A percentile compares a stretch with the other conserved stretches of the same genome.
Conservation (phyloP, 2,329 filamentous ascomycete species). For the Mycosphaerella sp. region DNA sequence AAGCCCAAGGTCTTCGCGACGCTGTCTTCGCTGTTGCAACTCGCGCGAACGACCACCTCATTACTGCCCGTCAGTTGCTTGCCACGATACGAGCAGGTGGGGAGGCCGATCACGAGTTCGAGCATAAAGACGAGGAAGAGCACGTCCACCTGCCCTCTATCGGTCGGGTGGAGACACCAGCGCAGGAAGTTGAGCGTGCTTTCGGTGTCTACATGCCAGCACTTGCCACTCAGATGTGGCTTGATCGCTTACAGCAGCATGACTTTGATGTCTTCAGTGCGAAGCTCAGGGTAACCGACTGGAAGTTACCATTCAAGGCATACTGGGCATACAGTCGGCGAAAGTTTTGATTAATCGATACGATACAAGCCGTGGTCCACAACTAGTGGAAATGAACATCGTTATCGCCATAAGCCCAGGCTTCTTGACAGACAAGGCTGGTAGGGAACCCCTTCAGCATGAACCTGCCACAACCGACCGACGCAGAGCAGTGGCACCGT, state of each 20-base stretch:
- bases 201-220: slow-evolving; percentile 79
- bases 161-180: slow-evolving; percentile 32
- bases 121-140: slow-evolving; percentile 73
- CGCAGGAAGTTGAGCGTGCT: slow-evolving; percentile 55
- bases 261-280: slow-evolving; percentile 78
- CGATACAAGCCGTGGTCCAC: too few relatives aligned
- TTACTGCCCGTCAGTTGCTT: slow-evolving; percentile 88
- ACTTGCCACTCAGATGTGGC: slow-evolving; percentile 68
- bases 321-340: slow-evolving; percentile 55
- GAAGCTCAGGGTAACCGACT: slow-evolving; percentile 58
- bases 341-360: slow-evolving; percentile 37
- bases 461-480: too few relatives aligned
- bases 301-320: slow-evolving; percentile 79
- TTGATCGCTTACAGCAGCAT: slow-evolving; percentile 66
- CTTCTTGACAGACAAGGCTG: too few relatives aligned
- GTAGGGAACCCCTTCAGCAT: too few relatives aligned
- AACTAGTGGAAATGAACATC: too few relatives aligned
- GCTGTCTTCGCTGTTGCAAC: slow-evolving; percentile 90
- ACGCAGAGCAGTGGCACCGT: too few relatives aligned
- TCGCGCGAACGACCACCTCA: slow-evolving; percentile 88
- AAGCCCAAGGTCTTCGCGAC: slow-evolving; percentile 76
- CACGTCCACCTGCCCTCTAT: slow-evolving; percentile 43
- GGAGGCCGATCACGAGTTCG: slow-evolving; percentile 77
- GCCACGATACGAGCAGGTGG: slow-evolving; percentile 67
- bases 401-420: too few relatives aligned